Evolutionary conservation across 495 filamentous ascomycete genomes (phyloP).

Genomic region (Mytilinidion resinicola): DNA sequence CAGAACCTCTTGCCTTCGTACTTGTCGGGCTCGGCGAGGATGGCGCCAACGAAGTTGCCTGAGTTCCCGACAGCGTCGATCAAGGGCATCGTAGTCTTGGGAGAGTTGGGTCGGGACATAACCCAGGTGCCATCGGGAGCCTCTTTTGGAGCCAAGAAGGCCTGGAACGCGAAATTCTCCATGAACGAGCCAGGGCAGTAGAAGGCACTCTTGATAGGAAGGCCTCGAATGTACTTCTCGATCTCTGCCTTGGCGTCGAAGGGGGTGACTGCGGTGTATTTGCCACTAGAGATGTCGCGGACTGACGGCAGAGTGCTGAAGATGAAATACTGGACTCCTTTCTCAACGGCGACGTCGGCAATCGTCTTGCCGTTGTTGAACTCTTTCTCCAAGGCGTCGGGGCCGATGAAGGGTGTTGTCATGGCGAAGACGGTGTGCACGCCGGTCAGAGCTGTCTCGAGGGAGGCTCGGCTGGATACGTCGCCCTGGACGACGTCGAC

Average conservation of each 20-base stretch:
- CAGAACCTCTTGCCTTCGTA: conserved; percentile 44
- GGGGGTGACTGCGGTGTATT: conserved; percentile 22
- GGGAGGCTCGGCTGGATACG: conserved; percentile 32
- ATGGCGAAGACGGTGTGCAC: conserved; percentile 47
- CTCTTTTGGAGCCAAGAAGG: conserved; percentile 30
- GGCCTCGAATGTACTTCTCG: conserved; percentile 40
- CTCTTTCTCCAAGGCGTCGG: conserved; percentile 36
- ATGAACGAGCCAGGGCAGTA: conserved; percentile 43
- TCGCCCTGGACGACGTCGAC: conserved; percentile 39
- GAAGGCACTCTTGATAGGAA: conserved; percentile 44
- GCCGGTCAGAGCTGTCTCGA: conserved; percentile 41
- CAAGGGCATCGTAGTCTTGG: conserved; percentile 36
- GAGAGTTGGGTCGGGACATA: conserved; percentile 30
- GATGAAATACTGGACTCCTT: conserved; percentile 45
- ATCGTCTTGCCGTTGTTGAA: conserved; percentile 38
- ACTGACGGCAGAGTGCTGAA: conserved; percentile 43
- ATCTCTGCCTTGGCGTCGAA: conserved; percentile 5
- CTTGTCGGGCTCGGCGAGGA: conserved; percentile 46
- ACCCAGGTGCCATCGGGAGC: conserved; percentile 34
- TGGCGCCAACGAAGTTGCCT: conserved; percentile 49
- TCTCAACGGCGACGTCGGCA: conserved; percentile 42
- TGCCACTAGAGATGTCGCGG: conserved; percentile 33
- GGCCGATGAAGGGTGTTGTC: conserved; percentile 37
- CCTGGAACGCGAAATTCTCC: conserved; percentile 39
- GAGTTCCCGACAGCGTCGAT: conserved; percentile 44